A percentile compares a stretch with the other conserved stretches of the same genome.
Conservation (phyloP, 805 yeast genomes). For the Cyberlindnera galapagoensis region DNA sequence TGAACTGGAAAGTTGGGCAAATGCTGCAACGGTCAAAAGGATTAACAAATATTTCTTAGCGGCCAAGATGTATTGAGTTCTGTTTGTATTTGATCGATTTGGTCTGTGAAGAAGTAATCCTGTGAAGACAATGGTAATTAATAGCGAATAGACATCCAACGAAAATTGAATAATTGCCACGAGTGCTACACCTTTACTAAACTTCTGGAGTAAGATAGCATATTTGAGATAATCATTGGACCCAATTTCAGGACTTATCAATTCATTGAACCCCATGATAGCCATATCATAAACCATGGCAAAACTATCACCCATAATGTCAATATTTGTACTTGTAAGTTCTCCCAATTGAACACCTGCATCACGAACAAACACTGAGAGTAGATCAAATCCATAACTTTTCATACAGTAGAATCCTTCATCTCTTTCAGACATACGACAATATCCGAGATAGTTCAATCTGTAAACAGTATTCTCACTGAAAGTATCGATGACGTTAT, state of each 20-base stretch:
- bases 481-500: slow-evolving; percentile 37
- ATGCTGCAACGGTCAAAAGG: slow-evolving; percentile 10
- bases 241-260: slow-evolving; percentile 14
- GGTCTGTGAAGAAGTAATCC: too few species aligned
- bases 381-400: slow-evolving; percentile 40
- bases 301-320: slow-evolving; percentile 34
- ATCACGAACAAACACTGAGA: slow-evolving; percentile 42
- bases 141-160: slow-evolving; percentile 4
- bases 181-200: slow-evolving; percentile 22
- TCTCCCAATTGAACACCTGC: slow-evolving; percentile 40
- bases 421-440: slow-evolving; percentile 30
- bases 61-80: background rate
- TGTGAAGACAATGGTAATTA: slow-evolving; percentile 2
- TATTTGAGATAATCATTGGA: slow-evolving; percentile 17
- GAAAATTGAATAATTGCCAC: slow-evolving; percentile 8
- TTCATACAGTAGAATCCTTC: slow-evolving; percentile 26
- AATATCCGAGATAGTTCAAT: slow-evolving; percentile 43
- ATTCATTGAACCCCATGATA: slow-evolving; percentile 23
- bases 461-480: slow-evolving; percentile 35
- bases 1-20: slow-evolving; percentile 9
- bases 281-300: slow-evolving; percentile 33
- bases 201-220: slow-evolving; percentile 22
- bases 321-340: slow-evolving; percentile 34
- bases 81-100: too few species aligned
- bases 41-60: slow-evolving; percentile 10